These are phyloP conservation scores for Metschnikowia lunata DNA, from an alignment of 805 yeast genomes.

Conservation along the genomic window DNA sequence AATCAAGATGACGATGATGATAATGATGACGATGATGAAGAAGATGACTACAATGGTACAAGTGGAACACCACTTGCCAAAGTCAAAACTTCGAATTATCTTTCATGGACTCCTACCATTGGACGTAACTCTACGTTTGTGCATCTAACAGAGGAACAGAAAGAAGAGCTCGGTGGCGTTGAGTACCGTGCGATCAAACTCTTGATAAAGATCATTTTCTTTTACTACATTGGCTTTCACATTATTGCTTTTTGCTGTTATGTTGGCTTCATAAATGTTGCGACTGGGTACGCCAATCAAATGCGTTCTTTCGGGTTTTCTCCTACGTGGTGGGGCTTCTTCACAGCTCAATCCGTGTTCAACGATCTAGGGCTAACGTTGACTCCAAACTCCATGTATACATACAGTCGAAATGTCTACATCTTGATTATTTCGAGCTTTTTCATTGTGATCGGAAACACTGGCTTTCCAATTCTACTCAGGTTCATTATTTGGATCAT, in stretches of 20 bases:
- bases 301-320: constrained; percentile 56
- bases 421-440: constrained; percentile 59
- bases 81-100: constrained; percentile 55
- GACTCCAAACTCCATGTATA: constrained; percentile 73
- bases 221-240: constrained; percentile 76
- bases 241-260: constrained; percentile 48
- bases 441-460: constrained; percentile 86
- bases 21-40: constrained; percentile 19
- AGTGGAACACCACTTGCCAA: constrained; percentile 15
- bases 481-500: constrained; percentile 80
- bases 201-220: constrained; percentile 57
- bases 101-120: constrained; percentile 87
- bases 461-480: constrained; percentile 85
- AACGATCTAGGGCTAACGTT: constrained; percentile 82
- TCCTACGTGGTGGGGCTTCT: constrained; percentile 92
- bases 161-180: constrained; percentile 94
- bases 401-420: constrained; percentile 62
- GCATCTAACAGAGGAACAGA: constrained; percentile 73
- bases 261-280: constrained; percentile 51
- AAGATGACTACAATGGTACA: constrained; percentile 14
- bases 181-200: constrained; percentile 88
- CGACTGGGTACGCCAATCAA: constrained; percentile 37
- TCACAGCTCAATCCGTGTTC: constrained; percentile 74
- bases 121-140: constrained; percentile 93
- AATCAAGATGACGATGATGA: constrained; percentile 1